Conservation (phyloP, 139 green algal species). For the Nannochloris sp. region DNA sequence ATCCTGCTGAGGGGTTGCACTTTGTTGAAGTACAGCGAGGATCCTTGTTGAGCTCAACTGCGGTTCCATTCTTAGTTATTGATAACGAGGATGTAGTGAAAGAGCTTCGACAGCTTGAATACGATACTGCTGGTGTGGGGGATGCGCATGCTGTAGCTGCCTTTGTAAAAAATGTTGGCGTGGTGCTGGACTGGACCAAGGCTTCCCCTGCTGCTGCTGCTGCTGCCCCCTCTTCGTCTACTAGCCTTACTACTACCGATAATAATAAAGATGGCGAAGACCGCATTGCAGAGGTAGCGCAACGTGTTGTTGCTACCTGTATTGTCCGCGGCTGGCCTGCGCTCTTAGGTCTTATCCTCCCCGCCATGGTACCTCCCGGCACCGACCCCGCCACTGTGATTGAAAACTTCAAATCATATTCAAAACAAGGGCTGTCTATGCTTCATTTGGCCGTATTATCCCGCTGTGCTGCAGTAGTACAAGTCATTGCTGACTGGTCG, state of each 20-base stretch:
- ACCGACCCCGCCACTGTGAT: constrained; percentile 1
- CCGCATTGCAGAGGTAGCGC: background rate
- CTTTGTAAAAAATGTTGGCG: constrained; percentile 1
- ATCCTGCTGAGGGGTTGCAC: background rate
- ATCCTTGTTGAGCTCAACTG: constrained; percentile 4
- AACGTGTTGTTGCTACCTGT: background rate
- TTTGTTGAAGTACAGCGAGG: background rate
- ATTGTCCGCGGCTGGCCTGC: background rate
- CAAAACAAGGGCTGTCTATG: background rate
- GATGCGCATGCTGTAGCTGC: background rate
- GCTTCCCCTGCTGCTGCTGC: background rate
- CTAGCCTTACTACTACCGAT: background rate
- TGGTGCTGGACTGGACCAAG: constrained; percentile 2
- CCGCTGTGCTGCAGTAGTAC: background rate
- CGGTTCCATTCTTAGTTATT: constrained; percentile 1
- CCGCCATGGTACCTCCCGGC: background rate
- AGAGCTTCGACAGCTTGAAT: constrained; percentile 8
- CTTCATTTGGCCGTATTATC: background rate
- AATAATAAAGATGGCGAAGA: no score
- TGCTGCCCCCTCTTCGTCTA: background rate
- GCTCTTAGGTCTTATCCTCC: background rate
- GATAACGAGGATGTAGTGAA: background rate
- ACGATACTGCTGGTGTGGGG: background rate
- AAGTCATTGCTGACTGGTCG: background rate
- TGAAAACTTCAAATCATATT: background rate